phyloP scores from a whole-genome alignment of 441 rosid genomes.

The Gossypium laxum region DNA sequence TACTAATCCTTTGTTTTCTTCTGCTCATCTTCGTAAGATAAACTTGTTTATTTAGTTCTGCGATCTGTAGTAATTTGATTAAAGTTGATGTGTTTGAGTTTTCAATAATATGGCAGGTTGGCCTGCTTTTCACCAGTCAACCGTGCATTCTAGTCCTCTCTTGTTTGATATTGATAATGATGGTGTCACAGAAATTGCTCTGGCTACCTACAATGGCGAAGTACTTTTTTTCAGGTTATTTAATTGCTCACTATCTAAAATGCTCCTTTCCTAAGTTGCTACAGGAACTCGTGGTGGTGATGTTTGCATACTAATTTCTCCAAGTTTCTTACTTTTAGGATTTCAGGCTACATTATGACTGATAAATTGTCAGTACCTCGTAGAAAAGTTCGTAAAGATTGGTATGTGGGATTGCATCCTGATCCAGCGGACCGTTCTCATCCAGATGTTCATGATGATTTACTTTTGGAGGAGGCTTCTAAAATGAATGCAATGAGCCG shows the following conservation, averaged over 20 bases:
- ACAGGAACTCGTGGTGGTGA: not conserved
- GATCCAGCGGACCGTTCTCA: conserved; percentile 91
- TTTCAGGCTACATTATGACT: conserved; percentile 86
- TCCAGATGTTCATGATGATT: conserved; percentile 79
- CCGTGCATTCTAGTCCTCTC: conserved; percentile 91
- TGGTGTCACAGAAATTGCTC: conserved; percentile 85
- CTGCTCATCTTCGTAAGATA: not conserved
- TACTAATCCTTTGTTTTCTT: conserved; percentile 16
- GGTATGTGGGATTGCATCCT: conserved; percentile 75
- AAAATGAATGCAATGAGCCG: conserved; percentile 35
- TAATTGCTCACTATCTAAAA: not conserved
- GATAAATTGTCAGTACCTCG: conserved; percentile 91
- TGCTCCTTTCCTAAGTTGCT: not conserved
- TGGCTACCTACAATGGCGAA: conserved; percentile 95
- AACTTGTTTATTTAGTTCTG: not conserved
- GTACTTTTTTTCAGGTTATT: conserved; percentile 85
- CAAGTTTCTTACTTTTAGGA: conserved; percentile 36
- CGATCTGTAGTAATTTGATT: not conserved
- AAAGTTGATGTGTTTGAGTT: conserved; percentile 13
- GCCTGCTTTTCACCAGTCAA: conserved; percentile 99
- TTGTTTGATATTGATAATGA: conserved; percentile 91
- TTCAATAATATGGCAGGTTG: conserved; percentile 46
- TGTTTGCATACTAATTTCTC: conserved; percentile 3
- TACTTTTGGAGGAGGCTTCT: conserved; percentile 51
- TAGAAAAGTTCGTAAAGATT: conserved; percentile 70